phyloP scores from a whole-genome alignment of 306 rosid genomes.

The Acacia melanoxylon region DNA sequence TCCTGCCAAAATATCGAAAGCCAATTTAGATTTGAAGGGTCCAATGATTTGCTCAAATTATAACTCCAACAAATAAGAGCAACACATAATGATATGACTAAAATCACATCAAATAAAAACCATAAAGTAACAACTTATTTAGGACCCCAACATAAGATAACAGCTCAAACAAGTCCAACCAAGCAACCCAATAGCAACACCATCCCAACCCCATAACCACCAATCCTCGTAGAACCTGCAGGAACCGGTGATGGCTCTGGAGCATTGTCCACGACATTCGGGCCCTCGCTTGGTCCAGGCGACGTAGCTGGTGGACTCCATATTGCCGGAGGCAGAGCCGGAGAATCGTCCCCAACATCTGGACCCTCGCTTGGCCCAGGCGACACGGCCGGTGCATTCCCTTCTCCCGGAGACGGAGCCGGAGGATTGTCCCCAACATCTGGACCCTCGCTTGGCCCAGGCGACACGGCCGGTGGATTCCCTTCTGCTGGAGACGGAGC shows the following conservation, averaged over 20 bases:
- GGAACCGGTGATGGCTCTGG: background rate
- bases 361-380: too few species aligned
- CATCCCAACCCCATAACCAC: slow-evolving; percentile 13
- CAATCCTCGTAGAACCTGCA: slow-evolving; percentile 24
- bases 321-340: background rate
- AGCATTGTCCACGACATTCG: background rate
- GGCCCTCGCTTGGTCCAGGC: background rate
- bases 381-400: too few species aligned
- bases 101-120: too few species aligned
- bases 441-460: too few species aligned
- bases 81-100: background rate
- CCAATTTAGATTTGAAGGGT: background rate
- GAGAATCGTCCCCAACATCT: too few species aligned
- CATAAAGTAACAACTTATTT: background rate
- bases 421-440: too few species aligned
- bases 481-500: too few species aligned
- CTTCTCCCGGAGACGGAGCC: too few species aligned
- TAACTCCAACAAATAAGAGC: background rate
- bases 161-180: slow-evolving; percentile 22
- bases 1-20: background rate
- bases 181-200: slow-evolving; percentile 23
- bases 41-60: background rate
- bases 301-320: background rate
- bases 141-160: background rate
- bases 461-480: too few species aligned